Percentiles rank a stretch among this genome's conserved stretches.
These are phyloP conservation scores for Neospora caninum DNA, from an alignment of 169 alveolate genomes.

Conservation along the genomic window DNA sequence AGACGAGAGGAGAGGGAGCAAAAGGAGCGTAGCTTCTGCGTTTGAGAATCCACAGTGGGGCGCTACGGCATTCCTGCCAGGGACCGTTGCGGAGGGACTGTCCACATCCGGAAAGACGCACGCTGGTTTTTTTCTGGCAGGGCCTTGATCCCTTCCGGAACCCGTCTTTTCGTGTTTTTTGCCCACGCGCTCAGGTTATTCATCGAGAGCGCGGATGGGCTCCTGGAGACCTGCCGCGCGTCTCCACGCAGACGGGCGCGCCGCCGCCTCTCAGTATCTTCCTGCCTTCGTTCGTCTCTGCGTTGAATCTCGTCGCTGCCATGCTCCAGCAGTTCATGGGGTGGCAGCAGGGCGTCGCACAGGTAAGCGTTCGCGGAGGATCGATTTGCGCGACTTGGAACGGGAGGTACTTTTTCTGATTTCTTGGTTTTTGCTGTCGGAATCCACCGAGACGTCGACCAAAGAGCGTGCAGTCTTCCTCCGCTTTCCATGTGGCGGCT, in stretches of 20 bases:
- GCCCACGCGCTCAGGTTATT: not conserved
- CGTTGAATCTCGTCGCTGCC: constrained; percentile 21
- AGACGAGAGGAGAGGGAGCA: too few relatives aligned
- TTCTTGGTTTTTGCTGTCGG: not conserved
- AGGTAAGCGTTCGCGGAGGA: not conserved
- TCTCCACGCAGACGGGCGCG: constrained; percentile 35
- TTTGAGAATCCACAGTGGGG: too few relatives aligned
- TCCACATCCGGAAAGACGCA: too few relatives aligned
- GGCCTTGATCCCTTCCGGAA: too few relatives aligned
- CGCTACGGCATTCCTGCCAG: too few relatives aligned
- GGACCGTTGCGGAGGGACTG: too few relatives aligned
- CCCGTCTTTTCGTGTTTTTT: too few relatives aligned
- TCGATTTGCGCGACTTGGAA: not conserved
- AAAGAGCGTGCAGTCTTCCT: too few relatives aligned
- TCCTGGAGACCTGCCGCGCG: not conserved
- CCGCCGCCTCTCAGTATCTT: constrained; percentile 33
- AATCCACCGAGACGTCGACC: too few relatives aligned
- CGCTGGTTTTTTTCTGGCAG: too few relatives aligned
- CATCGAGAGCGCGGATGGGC: constrained; percentile 24
- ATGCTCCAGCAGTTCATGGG: constrained; percentile 27
- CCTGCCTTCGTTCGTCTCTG: constrained; percentile 26
- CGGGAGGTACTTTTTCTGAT: not conserved
- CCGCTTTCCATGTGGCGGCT: too few relatives aligned
- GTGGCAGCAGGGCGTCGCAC: constrained; percentile 30
- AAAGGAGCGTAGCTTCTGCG: too few relatives aligned